Base-by-base conservation (phyloP, 225 moss, liverwort and hornwort species). In the Physcomitrium patens region DNA sequence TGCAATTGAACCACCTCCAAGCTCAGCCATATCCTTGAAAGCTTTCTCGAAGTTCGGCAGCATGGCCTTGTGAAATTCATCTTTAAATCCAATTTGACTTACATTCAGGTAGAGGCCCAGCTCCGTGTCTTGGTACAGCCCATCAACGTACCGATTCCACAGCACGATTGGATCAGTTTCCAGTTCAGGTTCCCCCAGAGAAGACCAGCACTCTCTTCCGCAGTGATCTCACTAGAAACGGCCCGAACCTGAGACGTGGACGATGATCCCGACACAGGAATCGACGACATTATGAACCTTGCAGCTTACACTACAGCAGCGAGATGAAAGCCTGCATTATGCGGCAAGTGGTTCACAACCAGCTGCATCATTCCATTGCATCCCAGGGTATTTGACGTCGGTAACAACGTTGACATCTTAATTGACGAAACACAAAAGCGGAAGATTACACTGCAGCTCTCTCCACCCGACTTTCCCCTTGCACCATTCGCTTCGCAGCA, bases 1-100 rank as follows among this genome's bases (percentile, higher is more conserved):
- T 8, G 91, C 84, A 82, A 91, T 93, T 53, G 93, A 82, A n/a
- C 93, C 93, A 26, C 82, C 89, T 65, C 91, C 93, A 47, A 93
- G 86, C 62, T 89, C 91, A 65, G 81, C 78, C 93, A 93, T 93
- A 9, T 87, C 86, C 70, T 87, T 77, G 73, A 93, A 93, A 24
- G 93, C 89, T 44, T 82, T 71, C 67, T 90, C 89, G 48, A 93
- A 88, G 74, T 80, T 86, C 54, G 93, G 93, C 59, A 84, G 83
- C 87, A 93, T 93, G 65, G 84, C 75, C 10, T 89, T 82, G 58
- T 83, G 71, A 77, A 89, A 93, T 63, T 93, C 86, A 26, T 81
- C 59, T 3, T 89, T 76, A 72, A 89, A 88, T 66, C 93, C 91
- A 23, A 91, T 65, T 74, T 89, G 86, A 78, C 93, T 93, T 67